Evolutionary conservation across 805 yeast genomes (phyloP), one percentile per base, ranked within the genome.

Genomic region (Tetrapisispora pingtungensis): DNA sequence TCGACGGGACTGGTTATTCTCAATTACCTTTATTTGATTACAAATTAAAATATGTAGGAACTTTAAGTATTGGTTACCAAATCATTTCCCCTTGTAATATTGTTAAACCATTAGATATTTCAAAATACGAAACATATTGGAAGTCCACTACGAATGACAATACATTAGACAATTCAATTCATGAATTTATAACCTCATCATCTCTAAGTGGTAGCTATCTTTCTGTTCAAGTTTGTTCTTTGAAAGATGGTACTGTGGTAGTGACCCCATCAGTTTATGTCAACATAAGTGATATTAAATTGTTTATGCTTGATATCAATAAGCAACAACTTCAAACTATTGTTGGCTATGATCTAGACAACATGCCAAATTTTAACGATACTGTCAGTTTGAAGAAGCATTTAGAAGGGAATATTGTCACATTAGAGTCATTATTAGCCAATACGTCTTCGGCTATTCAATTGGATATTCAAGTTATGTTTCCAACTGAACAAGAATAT

Each of bases 211-310:
- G 97, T 13, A 80, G 77, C 44, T 93, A 87, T 58, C 70, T 80
- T 35, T 74, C 83, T 38, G 65, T 85, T 17, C 77, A 75, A 46
- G 80, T 90, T 1, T 83, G 86, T 47, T 60, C 83, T 26, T 71
- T 90, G 19, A 74, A 77, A 47, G 97, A 93, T 66, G 86, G 90
- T 10, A 84, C 90, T 0, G 90, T 96, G 0, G 75, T 90, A 20
- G 84, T 84, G 2, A 79, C 88, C 49, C 94, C 94, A 1, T 66
- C 68, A 28, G 75, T 83, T 75, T 67, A 75, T 28, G 64, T 84
- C 41, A 69, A 77, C 0, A 61, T 72, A 13, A 73, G 72, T n/a
- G 34, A 40, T 10, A 73, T 84, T 27, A 72, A 70, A 13, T 58
- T 86, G 24, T 78, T 83, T 27, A 66, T 87, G 28, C 75, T 80